Percentiles rank a stretch among this genome's conserved stretches.
Evolutionary conservation across 2,329 filamentous ascomycete species (phyloP).

Genomic region (Juglanconis sp.): DNA sequence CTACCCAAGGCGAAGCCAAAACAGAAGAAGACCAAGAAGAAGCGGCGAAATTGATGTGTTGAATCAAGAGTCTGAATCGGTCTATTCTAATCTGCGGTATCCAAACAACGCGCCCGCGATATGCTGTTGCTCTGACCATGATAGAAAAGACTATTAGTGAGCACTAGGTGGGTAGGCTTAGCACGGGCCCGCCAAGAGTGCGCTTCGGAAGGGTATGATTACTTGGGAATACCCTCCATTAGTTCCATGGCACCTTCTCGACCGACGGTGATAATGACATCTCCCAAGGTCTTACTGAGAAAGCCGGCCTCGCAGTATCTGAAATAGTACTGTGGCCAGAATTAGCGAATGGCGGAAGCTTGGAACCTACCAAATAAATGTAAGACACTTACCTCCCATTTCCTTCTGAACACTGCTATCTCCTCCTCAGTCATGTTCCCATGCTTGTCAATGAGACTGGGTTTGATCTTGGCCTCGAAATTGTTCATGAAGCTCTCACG

Average conservation of each 20-base stretch:
- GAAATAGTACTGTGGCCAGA: constrained; percentile 61
- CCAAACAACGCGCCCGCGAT: not conserved
- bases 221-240: constrained; percentile 68
- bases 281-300: constrained; percentile 66
- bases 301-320: constrained; percentile 74
- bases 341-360: constrained; percentile 12
- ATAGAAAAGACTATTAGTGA: not conserved
- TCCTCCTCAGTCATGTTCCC: constrained; percentile 57
- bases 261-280: constrained; percentile 69
- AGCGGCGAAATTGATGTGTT: constrained; percentile 29
- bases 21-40: constrained; percentile 42
- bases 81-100: constrained; percentile 1
- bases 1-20: constrained; percentile 31
- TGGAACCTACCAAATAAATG: not conserved
- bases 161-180: constrained; percentile 3
- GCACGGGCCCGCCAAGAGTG: not conserved
- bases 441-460: constrained; percentile 58
- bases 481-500: constrained; percentile 61
- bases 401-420: constrained; percentile 64
- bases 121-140: not conserved
- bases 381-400: constrained; percentile 59
- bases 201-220: not conserved
- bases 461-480: constrained; percentile 58
- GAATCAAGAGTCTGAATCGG: not conserved
- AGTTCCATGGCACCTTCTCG: constrained; percentile 63